Evolutionary conservation across 805 yeast species (phyloP), one percentile per base, ranked within the genome.

Genomic region (Metschnikowia dekortorum): DNA sequence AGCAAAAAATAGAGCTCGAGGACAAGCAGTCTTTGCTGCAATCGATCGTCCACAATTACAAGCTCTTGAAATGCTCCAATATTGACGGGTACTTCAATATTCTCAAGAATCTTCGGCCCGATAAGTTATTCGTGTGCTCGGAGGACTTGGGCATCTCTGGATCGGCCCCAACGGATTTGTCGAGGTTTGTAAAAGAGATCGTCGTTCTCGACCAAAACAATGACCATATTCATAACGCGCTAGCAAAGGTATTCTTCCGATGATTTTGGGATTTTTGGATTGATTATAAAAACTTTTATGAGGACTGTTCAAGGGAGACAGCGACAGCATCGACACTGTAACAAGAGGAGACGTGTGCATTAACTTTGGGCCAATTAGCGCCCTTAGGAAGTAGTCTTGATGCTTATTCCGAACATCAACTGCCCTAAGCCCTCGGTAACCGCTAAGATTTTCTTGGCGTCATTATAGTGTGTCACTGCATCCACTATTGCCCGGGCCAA

Each of bases 401-500:
- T 81, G 50, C 82, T 78, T 43, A 81, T 75, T 49, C 94, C 94
- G 52, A 82, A 81, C 92, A 86, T 86, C 65, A 84, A 78, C 55
- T 84, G 83, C 44, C 94, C 94, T 55, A 86, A 74, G 58, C 82
- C 85, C 36, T 84, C 82, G 43, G 89, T 83, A 54, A 74, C 81
- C 62, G 84, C 84, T 63, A 86, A 76, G 29, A 86, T 67, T 58
- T 78, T 74, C 57, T 63, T 61, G 26, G 89, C 80, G 58, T 84
- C 85, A 52, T 82, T 69, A 73, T 70, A 87, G 62, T 84, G 80
- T 39, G 89, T 84, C 31, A 86, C 89, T 11, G 91, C 89, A 64
- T 84, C 81, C 41, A 86, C 94, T 64, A 86, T 83, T n/a, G 92
- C 89, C 55, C 69, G 75, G 37, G 94, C 94, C 58, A 86, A 75